These are phyloP conservation scores for Talaromyces proteolyticus DNA, from an alignment of 495 filamentous ascomycete species.

Conservation along the genomic window DNA sequence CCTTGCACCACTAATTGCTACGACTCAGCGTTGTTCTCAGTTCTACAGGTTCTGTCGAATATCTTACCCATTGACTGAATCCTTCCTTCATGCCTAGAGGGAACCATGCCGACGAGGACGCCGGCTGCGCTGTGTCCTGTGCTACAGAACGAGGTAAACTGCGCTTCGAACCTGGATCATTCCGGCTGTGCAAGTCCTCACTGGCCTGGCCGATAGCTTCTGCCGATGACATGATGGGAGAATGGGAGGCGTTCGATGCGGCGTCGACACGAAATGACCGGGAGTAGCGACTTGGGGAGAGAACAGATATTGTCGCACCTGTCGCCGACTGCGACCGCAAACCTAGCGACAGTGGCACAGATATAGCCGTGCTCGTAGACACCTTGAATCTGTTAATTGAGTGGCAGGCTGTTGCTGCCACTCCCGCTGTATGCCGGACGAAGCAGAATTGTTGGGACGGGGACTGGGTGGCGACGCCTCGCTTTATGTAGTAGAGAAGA, in stretches of 20 bases:
- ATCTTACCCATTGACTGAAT: slow-evolving; percentile 81
- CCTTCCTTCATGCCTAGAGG: slow-evolving; percentile 89
- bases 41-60: slow-evolving; percentile 8
- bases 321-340: neutral
- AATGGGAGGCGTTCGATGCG: slow-evolving; percentile 8
- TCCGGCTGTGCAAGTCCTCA: slow-evolving; percentile 25
- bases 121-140: slow-evolving; percentile 19
- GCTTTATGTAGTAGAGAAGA: too few relatives aligned
- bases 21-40: slow-evolving; percentile 7
- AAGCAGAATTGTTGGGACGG: too few relatives aligned
- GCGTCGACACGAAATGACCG: slow-evolving; percentile 12
- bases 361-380: neutral
- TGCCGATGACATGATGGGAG: slow-evolving; percentile 32
- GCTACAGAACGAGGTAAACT: slow-evolving; percentile 14
- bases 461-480: too few relatives aligned
- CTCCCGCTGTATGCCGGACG: neutral
- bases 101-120: slow-evolving; percentile 48
- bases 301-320: neutral
- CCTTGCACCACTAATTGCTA: slow-evolving; percentile 64
- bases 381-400: neutral
- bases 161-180: slow-evolving; percentile 47
- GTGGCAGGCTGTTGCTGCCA: neutral
- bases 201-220: slow-evolving; percentile 29
- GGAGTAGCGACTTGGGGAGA: slow-evolving; percentile 10
- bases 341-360: neutral